These are phyloP conservation scores for Aphanomyces stellatus DNA, from an alignment of 352 stramenopile species.

Conservation along the genomic window DNA sequence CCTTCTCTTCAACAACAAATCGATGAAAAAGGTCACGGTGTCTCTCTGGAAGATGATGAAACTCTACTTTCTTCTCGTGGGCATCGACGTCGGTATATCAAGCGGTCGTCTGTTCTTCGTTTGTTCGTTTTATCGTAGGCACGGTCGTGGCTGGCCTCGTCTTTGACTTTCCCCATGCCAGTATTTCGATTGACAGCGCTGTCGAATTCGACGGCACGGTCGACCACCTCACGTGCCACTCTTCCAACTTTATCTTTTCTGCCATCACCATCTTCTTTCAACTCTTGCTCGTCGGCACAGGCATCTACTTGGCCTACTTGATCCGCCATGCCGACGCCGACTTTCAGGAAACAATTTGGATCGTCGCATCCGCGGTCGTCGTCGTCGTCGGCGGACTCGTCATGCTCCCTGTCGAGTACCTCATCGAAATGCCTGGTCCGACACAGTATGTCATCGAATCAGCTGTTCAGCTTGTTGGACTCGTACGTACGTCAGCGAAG, in stretches of 20 bases:
- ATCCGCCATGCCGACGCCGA: constrained; percentile 50
- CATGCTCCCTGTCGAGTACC: constrained; percentile 2
- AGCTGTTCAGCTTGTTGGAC: constrained; percentile 25
- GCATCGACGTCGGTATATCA: constrained; percentile 22
- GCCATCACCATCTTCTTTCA: constrained; percentile 51
- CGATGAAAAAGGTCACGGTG: constrained; percentile 35
- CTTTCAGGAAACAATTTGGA: constrained; percentile 63
- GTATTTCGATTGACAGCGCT: background rate
- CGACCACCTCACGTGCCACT: constrained; percentile 27
- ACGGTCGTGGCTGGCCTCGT: constrained; percentile 33
- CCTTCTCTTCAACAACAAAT: constrained; percentile 35
- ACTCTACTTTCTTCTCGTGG: constrained; percentile 30
- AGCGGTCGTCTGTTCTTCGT: background rate
- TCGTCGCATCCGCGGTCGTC: constrained; percentile 36
- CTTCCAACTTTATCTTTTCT: constrained; percentile 42
- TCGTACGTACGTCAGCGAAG: background rate
- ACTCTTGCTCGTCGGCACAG: constrained; percentile 31
- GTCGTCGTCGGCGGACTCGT: constrained; percentile 30
- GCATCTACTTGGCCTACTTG: constrained; percentile 42
- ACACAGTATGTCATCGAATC: constrained; percentile 1
- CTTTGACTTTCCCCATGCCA: constrained; percentile 29
- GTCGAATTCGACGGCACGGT: constrained; percentile 26
- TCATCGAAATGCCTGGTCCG: constrained; percentile 24
- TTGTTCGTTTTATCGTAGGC: constrained; percentile 1
- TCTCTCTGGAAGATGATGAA: constrained; percentile 32